phyloP scores from a whole-genome alignment of 73 alveolate species.

The Paramecium biaurelia region DNA sequence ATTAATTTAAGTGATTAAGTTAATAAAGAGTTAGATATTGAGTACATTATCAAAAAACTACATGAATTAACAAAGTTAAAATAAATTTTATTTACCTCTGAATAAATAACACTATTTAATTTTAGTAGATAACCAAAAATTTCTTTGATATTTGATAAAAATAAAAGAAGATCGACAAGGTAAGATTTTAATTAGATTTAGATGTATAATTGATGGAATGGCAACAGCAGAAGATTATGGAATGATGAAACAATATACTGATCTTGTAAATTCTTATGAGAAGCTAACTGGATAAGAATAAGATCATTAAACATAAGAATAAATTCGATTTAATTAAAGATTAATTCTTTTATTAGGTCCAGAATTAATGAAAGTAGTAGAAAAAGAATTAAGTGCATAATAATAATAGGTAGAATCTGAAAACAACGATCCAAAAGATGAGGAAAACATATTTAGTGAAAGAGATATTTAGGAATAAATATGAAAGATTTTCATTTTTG shows the following conservation, averaged over 20 bases:
- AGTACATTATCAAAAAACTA: not conserved
- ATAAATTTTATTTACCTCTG: not conserved
- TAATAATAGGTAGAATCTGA: not conserved
- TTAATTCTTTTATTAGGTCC: constrained; percentile 21
- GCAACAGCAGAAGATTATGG: not conserved
- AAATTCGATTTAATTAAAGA: constrained; percentile 7
- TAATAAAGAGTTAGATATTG: not conserved
- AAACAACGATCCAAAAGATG: not conserved
- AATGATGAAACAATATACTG: not conserved
- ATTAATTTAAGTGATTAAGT: not conserved
- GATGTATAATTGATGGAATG: not conserved
- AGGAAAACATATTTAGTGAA: not conserved
- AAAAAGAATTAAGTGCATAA: not conserved
- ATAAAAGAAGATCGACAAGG: not conserved
- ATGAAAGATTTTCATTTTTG: not conserved
- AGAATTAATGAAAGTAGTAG: not conserved
- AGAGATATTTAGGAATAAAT: not conserved
- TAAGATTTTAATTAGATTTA: not conserved
- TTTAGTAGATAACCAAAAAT: constrained; percentile 4
- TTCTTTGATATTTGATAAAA: not conserved
- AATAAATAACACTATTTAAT: not conserved
- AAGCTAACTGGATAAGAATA: not conserved
- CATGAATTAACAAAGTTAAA: constrained; percentile 11
- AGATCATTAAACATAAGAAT: not conserved
- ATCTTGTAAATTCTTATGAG: not conserved